Evolutionary conservation across 345 rosid genomes (phyloP), one percentile per base, ranked within the genome.

Genomic region (Xanthoceras sorbifolium): DNA sequence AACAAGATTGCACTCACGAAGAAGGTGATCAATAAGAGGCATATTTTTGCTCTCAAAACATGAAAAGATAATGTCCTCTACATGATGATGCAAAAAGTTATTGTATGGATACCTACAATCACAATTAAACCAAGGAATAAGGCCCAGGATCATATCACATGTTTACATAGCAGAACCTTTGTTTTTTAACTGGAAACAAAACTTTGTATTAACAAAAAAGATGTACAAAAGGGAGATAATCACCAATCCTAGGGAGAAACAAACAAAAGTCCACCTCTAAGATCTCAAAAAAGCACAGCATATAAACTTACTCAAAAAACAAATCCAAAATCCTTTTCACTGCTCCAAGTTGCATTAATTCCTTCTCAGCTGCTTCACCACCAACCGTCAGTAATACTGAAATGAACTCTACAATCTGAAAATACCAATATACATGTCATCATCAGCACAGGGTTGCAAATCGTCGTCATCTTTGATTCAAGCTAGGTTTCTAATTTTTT

Each of bases 61-160:
- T 34, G 95, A 91, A 62, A 88, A 80, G 64, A 94, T 80, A 67
- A 92, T 90, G 81, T 76, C 91, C 84, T 92, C 97, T 64, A 90
- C 93, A 69, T 91, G 95, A 86, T 94, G 97, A 81, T 92, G 98
- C 91, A 94, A 84, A 83, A 91, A 92, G 67, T 91, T 94, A 84
- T 94, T 94, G 91, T 83, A 94, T 3, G 97, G 97, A 74, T 92
- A 94, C 91, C 98, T 94, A 84, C 89, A 82, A 68, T 12, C 46
- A 79, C 44, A 76, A 73, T 77, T 61, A 82, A 80, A 75, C 65
- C 59, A 76, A 62, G 69, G 68, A 68, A 73, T 85, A 75, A 86
- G 82, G 73, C 77, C 70, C 44, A 18, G 69, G 36, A 76, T 66
- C 60, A 20, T 59, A 68, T 22, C 26, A 71, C 23, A 2, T 36